Conservation (phyloP, 2,329 filamentous ascomycete species). For the Aureobasidium melanogenum region DNA sequence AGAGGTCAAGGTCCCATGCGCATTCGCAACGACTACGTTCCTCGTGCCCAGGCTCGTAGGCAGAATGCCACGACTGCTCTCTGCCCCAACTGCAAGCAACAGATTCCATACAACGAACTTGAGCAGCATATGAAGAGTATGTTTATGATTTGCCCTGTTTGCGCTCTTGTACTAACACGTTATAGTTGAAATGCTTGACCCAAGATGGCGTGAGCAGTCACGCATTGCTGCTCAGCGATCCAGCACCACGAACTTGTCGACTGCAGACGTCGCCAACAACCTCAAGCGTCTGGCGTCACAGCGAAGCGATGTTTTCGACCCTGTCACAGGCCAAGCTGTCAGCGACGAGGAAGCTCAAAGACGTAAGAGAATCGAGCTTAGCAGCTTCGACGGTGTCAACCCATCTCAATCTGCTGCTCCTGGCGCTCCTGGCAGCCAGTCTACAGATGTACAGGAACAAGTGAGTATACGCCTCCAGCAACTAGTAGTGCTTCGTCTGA, state of each 20-base stretch:
- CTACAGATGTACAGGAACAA: slow-evolving; percentile 39
- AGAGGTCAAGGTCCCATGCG: slow-evolving; percentile 65
- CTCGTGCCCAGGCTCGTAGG: slow-evolving; percentile 66
- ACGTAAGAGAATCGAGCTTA: slow-evolving; percentile 64
- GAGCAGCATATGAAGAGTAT: slow-evolving; percentile 85
- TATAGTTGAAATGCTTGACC: slow-evolving; percentile 76
- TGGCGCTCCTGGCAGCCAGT: slow-evolving; percentile 46
- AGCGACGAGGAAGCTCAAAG: slow-evolving; percentile 65
- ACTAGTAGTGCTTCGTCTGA: background rate
- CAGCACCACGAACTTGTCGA: slow-evolving; percentile 76
- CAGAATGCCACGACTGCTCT: slow-evolving; percentile 59
- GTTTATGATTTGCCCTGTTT: slow-evolving; percentile 29
- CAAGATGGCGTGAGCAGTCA: slow-evolving; percentile 91
- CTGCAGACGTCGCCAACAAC: slow-evolving; percentile 83
- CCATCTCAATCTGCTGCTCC: slow-evolving; percentile 33
- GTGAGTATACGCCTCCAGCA: background rate
- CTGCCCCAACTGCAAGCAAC: slow-evolving; percentile 89
- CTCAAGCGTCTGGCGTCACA: slow-evolving; percentile 90
- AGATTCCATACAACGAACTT: slow-evolving; percentile 78
- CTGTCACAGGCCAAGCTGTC: slow-evolving; percentile 56
- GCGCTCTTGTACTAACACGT: background rate
- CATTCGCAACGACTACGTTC: slow-evolving; percentile 88
- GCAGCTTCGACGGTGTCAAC: slow-evolving; percentile 51
- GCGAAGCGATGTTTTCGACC: slow-evolving; percentile 78
- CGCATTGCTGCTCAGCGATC: slow-evolving; percentile 79